Conservation (phyloP, 139 green algal species). For the Dunaliella primolecta region DNA sequence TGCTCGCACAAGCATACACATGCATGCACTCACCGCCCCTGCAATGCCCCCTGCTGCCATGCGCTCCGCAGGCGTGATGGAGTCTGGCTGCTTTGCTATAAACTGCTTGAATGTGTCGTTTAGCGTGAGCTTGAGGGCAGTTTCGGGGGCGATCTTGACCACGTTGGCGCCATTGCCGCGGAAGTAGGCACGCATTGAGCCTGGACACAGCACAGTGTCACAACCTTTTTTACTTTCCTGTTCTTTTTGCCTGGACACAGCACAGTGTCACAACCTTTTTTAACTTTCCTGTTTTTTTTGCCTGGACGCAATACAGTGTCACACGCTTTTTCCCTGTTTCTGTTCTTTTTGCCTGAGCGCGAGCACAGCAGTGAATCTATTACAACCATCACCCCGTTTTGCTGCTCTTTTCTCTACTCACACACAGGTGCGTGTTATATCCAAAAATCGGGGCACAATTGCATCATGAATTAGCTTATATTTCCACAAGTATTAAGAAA, state of each 20-base stretch:
- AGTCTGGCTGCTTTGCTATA: slow-evolving; percentile 51
- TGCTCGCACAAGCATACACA: neutral
- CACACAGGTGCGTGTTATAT: too few relatives aligned
- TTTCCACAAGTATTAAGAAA: too few relatives aligned
- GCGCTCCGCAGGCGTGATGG: slow-evolving; percentile 55
- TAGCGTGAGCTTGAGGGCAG: slow-evolving; percentile 76
- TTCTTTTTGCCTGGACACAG: too few relatives aligned
- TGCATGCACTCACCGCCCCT: slow-evolving; percentile 37
- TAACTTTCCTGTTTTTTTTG: neutral
- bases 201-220: slow-evolving; percentile 43
- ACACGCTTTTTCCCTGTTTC: neutral
- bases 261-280: neutral
- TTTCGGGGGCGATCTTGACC: slow-evolving; percentile 90
- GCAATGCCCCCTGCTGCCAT: slow-evolving; percentile 65
- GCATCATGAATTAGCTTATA: too few relatives aligned
- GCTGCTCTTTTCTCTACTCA: too few relatives aligned
- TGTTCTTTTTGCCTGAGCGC: too few relatives aligned
- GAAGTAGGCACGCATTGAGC: slow-evolving; percentile 73
- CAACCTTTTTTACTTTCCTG: too few relatives aligned
- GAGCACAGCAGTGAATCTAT: too few relatives aligned
- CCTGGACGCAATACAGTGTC: neutral
- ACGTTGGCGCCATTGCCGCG: slow-evolving; percentile 89
- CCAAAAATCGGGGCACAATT: too few relatives aligned
- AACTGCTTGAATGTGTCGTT: slow-evolving; percentile 75
- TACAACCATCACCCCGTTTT: too few relatives aligned